Evolutionary conservation across 371 early-diverging fungal species (phyloP).

Genomic region (Rhizopus arrhizus): DNA sequence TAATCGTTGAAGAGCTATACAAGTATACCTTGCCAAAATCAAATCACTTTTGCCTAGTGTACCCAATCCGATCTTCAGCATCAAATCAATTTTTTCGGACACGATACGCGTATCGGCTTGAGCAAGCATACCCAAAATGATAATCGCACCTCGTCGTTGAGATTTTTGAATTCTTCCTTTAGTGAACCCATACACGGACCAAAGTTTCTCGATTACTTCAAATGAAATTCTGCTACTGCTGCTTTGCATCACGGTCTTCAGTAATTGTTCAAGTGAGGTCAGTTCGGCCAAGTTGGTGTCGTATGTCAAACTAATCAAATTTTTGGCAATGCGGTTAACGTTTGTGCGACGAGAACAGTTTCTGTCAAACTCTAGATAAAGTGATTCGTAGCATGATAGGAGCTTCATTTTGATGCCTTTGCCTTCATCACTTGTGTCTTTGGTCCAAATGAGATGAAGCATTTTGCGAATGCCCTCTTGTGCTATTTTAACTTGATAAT

Average conservation of each 20-base stretch:
- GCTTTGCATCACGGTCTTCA: constrained; percentile 73
- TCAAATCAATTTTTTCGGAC: constrained; percentile 76
- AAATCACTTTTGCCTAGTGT: constrained; percentile 74
- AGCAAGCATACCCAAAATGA: constrained; percentile 90
- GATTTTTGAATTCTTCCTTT: constrained; percentile 65
- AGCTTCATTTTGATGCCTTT: constrained; percentile 81
- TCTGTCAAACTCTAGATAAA: constrained; percentile 77
- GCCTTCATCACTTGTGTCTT: constrained; percentile 82
- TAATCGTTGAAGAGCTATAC: constrained; percentile 85
- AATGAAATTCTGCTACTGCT: constrained; percentile 51
- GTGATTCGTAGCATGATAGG: constrained; percentile 73
- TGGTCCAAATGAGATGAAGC: constrained; percentile 95
- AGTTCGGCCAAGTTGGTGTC: constrained; percentile 88
- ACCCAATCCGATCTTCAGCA: constrained; percentile 88
- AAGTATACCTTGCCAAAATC: constrained; percentile 83
- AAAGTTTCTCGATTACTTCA: constrained; percentile 78
- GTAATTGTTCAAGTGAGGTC: constrained; percentile 89
- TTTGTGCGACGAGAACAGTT: constrained; percentile 60
- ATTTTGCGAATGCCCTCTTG: constrained; percentile 88
- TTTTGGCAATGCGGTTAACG: constrained; percentile 66
- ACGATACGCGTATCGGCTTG: constrained; percentile 79
- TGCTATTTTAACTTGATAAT: constrained; percentile 82
- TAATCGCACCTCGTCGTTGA: constrained; percentile 88
- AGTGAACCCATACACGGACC: constrained; percentile 83
- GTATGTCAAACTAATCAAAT: constrained; percentile 80